These are phyloP conservation scores for Colletotrichum plurivorum DNA, from an alignment of 2,329 filamentous ascomycete genomes.

Conservation along the genomic window DNA sequence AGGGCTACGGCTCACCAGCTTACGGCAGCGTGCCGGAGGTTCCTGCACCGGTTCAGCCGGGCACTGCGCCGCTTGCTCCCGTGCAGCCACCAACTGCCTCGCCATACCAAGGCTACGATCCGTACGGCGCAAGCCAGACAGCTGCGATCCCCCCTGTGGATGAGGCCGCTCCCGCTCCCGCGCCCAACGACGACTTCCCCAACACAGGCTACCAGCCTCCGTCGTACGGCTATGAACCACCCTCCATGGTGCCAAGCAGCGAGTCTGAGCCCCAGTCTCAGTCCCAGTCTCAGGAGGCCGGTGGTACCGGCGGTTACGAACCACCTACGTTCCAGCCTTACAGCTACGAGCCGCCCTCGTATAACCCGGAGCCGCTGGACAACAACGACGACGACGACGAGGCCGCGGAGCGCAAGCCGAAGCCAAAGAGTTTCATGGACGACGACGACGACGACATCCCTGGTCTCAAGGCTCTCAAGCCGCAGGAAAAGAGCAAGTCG, in stretches of 20 bases:
- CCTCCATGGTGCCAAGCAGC: conserved; percentile 53
- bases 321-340: conserved; percentile 74
- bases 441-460: conserved; percentile 82
- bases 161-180: too few species aligned
- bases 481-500: conserved; percentile 72
- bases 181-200: conserved; percentile 35
- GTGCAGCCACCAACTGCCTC: conserved; percentile 32
- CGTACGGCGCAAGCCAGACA: conserved; percentile 34
- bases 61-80: conserved; percentile 9
- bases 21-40: conserved; percentile 13
- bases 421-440: conserved; percentile 86
- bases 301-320: conserved; percentile 66
- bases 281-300: conserved; percentile 47
- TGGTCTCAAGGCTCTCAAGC: conserved; percentile 57
- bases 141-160: conserved; percentile 2
- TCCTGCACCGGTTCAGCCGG: neutral
- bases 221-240: conserved; percentile 67
- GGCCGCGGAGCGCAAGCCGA: conserved; percentile 69
- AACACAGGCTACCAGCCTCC: conserved; percentile 59
- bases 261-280: conserved; percentile 45
- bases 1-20: conserved; percentile 47
- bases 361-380: conserved; percentile 65
- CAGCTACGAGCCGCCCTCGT: conserved; percentile 70
- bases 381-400: conserved; percentile 64
- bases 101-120: conserved; percentile 40